A percentile compares a stretch with the other conserved stretches of the same genome.
phyloP scores from a whole-genome alignment of 2,329 filamentous ascomycete species.

The Penicillium aurantiogriseum region DNA sequence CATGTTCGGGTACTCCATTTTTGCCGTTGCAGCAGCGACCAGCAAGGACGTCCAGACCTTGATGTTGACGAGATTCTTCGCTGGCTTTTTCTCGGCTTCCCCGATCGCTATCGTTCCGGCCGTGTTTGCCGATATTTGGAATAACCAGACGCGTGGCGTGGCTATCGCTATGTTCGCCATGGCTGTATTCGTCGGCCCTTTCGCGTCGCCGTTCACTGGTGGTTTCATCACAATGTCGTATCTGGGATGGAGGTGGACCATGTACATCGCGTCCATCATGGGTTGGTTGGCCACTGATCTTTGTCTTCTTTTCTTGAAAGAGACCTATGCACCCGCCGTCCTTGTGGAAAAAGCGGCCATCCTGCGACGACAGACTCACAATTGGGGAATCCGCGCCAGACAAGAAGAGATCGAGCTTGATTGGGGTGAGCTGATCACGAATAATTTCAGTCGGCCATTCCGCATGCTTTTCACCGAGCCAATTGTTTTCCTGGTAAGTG shows the following conservation, averaged over 20 bases:
- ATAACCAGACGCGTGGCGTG: constrained; percentile 44
- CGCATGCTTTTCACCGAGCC: constrained; percentile 43
- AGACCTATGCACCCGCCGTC: constrained; percentile 53
- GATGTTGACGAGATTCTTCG: constrained; percentile 49
- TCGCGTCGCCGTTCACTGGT: constrained; percentile 52
- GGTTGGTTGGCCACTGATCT: constrained; percentile 47
- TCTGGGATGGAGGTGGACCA: constrained; percentile 54
- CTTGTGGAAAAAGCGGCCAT: constrained; percentile 45
- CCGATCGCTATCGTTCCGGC: constrained; percentile 48
- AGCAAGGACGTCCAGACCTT: constrained; percentile 44
- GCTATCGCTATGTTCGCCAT: constrained; percentile 52
- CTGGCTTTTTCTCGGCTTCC: constrained; percentile 47
- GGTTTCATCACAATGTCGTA: constrained; percentile 51
- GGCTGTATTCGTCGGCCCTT: constrained; percentile 51
- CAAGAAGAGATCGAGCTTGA: constrained; percentile 55
- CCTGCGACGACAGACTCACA: constrained; percentile 54
- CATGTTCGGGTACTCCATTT: constrained; percentile 45
- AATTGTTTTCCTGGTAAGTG: constrained; percentile 34
- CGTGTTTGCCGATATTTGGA: constrained; percentile 51
- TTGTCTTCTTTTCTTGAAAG: constrained; percentile 48
- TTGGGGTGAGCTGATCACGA: constrained; percentile 47
- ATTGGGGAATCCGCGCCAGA: constrained; percentile 61
- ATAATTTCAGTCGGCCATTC: constrained; percentile 49
- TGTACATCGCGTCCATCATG: constrained; percentile 55
- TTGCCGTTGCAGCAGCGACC: constrained; percentile 48